Conservation (phyloP, 1,139 yeast genomes). For the Diutina rugosa region DNA sequence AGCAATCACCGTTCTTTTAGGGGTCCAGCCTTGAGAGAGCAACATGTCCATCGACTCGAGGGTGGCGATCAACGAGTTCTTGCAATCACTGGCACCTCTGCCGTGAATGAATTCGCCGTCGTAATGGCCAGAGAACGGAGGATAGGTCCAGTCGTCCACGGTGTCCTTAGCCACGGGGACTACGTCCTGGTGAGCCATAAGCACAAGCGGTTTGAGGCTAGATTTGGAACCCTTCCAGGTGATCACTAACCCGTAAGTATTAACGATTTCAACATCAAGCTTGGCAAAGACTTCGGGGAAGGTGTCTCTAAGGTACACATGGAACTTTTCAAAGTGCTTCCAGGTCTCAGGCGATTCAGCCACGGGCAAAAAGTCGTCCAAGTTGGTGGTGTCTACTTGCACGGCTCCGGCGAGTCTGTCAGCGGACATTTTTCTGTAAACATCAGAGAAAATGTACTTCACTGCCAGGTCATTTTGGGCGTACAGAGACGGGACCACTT, state of each 20-base stretch:
- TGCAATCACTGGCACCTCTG: slow-evolving; percentile 36
- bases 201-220: slow-evolving; percentile 46
- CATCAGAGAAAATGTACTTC: slow-evolving; percentile 5
- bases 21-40: slow-evolving; percentile 22
- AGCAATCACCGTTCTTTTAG: slow-evolving; percentile 27
- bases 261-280: slow-evolving; percentile 41
- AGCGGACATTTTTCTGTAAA: slow-evolving; percentile 3
- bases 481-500: slow-evolving; percentile 6
- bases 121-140: slow-evolving; percentile 58
- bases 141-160: slow-evolving; percentile 46
- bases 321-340: slow-evolving; percentile 37
- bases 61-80: slow-evolving; percentile 27
- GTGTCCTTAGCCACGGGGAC: slow-evolving; percentile 66
- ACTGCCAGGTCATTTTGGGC: slow-evolving; percentile 7
- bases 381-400: background rate
- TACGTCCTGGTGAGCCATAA: slow-evolving; percentile 74
- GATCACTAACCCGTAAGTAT: slow-evolving; percentile 53
- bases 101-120: slow-evolving; percentile 37
- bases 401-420: background rate
- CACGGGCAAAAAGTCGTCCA: slow-evolving; percentile 26
- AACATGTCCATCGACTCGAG: slow-evolving; percentile 29
- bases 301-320: slow-evolving; percentile 36
- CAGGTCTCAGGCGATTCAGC: slow-evolving; percentile 21
- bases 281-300: slow-evolving; percentile 46
- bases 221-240: slow-evolving; percentile 51